Base-by-base conservation (phyloP, 331 rosid genomes). In the Rhamnella rubrinervis region DNA sequence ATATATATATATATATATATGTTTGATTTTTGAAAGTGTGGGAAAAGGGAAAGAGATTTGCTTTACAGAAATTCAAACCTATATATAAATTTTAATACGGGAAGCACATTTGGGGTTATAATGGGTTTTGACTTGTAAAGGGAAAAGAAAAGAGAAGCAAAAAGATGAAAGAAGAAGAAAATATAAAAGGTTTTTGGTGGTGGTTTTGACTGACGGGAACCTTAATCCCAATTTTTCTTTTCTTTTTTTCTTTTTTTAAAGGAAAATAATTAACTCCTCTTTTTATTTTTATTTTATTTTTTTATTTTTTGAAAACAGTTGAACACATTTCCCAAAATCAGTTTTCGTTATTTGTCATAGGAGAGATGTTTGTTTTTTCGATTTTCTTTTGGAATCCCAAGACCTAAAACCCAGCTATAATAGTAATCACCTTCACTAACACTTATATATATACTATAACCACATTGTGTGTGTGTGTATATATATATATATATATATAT, bases 311-410 rank as follows among this genome's bases (percentile, higher is more conserved):
- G 6, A n/a, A 20, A n/a, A 16, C 55, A 66, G 80, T 74, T 70
- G 72, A 46, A 79, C 93, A 83, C 85, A 78, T 64, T 91, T 91
- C 86, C 95, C 95, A 67, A 88, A 47, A 77, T 73, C 82, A 66
- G 80, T 77, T 77, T 81, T 59, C 56, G 49, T 44, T 44, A 23
- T 80, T 77, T 82, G 81, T 46, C 26, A 16, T 7, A 23, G 21
- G 55, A 52, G 51, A 41, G 67, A 67, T 74, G 35, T 58, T 19
- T 10, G 20, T 47, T 74, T 67, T 72, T 56, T 65, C 46, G 61
- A 63, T 71, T 26, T 70, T 65, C 65, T 62, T 60, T 75, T 19
- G 71, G 55, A 70, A 41, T 61, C 75, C 79, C 75, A 52, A 67
- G 55, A 67, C 69, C 72, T 57, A 40, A 12, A 71, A 47, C 58